Base-by-base conservation (phyloP, 139 green algal species). In the Auxenochlorella pyrenoidosa region DNA sequence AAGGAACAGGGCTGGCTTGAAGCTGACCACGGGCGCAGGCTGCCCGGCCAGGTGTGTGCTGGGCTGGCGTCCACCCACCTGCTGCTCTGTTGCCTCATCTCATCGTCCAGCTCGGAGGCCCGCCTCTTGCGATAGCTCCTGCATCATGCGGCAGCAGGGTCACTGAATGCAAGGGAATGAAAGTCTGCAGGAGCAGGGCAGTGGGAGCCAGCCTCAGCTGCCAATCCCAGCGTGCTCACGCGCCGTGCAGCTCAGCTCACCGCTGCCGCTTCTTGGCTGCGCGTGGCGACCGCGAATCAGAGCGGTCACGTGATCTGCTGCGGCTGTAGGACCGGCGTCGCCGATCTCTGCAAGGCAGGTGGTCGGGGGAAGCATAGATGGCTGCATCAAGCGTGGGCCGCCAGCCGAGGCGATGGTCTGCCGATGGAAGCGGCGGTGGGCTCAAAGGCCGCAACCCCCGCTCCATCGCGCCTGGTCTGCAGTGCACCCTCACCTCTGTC, bases 231-330 rank as follows among this genome's bases (percentile, higher is more conserved):
- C 72, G 18, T 28, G 72, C n/a, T 34, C 12, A 41, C 28, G 28
- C 72, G 10, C 26, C 26, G 0, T 8, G 5, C 44, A 5, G 59
- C 36, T 18, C n/a, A 2, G 30, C 59, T 60, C 63, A 85, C 80
- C 80, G 80, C 63, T 85, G 80, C 80, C 63, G 79, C 80, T 76
- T 76, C 41, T 44, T 85, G 43, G 80, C 40, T 47, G 68, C n/a
- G 3, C 80, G 80, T 22, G 40, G 60, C 0, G 60, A 60, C 16
- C 32, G 26, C 0, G 60, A 60, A 2, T 60, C 60, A 1, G 44
- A 18, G 4, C 80, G 40, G 10, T n/a, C 68, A 41, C 40, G 30
- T 26, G 80, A 85, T 19, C 58, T 38, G 34, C 58, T 75, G 30
- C 80, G 40, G 40, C 80, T 85, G 60, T 76, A 75, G 3, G 80